Evolutionary conservation across 2,329 filamentous ascomycete species (phyloP).

Genomic region (Epichloe sylvatica): DNA sequence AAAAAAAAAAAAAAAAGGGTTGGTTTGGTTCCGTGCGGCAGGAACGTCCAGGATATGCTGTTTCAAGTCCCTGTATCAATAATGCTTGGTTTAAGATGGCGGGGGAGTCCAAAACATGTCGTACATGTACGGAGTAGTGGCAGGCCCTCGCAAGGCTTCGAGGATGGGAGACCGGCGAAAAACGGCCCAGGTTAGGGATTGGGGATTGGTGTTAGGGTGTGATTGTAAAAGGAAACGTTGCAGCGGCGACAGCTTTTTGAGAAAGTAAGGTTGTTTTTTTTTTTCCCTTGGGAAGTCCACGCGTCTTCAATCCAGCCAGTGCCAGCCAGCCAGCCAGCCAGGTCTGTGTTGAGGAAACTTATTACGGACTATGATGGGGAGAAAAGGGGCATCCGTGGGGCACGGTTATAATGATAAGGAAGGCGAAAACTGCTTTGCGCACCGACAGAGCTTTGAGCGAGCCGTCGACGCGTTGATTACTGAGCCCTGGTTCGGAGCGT

Average conservation of each 20-base stretch:
- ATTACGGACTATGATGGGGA: neutral
- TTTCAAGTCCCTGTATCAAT: conserved; percentile 10
- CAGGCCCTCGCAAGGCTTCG: neutral
- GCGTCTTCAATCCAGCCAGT: no score
- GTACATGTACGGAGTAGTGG: neutral
- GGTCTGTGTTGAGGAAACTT: neutral
- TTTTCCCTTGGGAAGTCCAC: neutral
- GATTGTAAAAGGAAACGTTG: neutral
- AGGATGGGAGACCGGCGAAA: neutral
- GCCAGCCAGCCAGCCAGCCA: no score
- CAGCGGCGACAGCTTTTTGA: neutral
- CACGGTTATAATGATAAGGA: neutral
- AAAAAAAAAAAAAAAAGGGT: neutral
- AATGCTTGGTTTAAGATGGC: conserved; percentile 7
- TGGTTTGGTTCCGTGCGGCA: conserved; percentile 3
- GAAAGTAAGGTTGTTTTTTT: neutral
- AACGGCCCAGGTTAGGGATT: neutral
- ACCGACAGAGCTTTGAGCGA: neutral
- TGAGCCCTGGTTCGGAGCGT: neutral
- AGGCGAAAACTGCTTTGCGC: neutral
- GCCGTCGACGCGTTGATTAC: neutral
- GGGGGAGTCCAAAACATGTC: conserved; percentile 7
- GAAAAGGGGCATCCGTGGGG: conserved; percentile 1
- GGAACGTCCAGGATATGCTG: conserved; percentile 3
- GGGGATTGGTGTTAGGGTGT: neutral